Evolutionary conservation across 352 stramenopile genomes (phyloP).

Genomic region (Phytophthora fragariae): DNA sequence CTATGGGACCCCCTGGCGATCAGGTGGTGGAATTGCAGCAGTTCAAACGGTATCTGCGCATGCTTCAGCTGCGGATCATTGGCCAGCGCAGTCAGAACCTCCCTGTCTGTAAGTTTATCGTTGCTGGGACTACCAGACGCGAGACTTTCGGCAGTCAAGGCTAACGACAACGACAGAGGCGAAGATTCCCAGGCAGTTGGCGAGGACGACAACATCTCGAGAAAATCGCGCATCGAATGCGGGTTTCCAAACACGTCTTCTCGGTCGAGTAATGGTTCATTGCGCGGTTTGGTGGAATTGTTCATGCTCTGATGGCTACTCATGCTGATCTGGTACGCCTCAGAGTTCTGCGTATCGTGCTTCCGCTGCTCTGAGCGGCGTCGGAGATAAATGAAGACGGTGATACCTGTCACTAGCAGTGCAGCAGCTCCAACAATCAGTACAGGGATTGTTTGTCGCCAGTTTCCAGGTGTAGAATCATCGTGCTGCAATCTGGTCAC

Average conservation of each 20-base stretch:
- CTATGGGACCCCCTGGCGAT: constrained; percentile 32
- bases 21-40: constrained; percentile 45
- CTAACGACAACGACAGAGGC: constrained; percentile 21
- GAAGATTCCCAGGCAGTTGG: constrained; percentile 21
- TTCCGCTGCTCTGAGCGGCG: constrained; percentile 17
- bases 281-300: not conserved
- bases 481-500: constrained; percentile 4
- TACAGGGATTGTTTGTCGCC: constrained; percentile 40
- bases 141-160: constrained; percentile 30
- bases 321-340: constrained; percentile 7
- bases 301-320: not conserved
- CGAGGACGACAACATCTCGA: constrained; percentile 20
- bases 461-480: constrained; percentile 26
- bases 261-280: constrained; percentile 14
- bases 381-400: constrained; percentile 33
- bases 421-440: constrained; percentile 35
- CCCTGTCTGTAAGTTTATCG: not conserved
- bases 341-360: constrained; percentile 9
- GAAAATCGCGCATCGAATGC: constrained; percentile 16
- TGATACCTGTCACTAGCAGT: constrained; percentile 22
- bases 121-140: constrained; percentile 25
- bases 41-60: constrained; percentile 41
- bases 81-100: constrained; percentile 30
- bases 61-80: constrained; percentile 35
- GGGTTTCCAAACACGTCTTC: constrained; percentile 26